Evolutionary conservation across 2,329 filamentous ascomycete species (phyloP).

Genomic region (Hortaea werneckii): DNA sequence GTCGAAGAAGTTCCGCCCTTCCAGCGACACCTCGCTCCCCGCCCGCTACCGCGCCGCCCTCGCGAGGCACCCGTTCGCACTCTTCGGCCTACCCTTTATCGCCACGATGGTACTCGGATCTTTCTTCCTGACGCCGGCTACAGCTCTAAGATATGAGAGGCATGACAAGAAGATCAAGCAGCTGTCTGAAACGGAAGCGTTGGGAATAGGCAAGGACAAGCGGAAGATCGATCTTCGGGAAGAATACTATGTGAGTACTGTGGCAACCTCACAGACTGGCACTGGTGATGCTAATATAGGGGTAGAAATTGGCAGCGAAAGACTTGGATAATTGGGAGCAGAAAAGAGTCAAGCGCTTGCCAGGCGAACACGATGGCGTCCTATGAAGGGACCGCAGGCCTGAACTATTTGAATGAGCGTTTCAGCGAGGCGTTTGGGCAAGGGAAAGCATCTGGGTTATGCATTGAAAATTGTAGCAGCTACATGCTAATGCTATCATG

Average conservation of each 20-base stretch:
- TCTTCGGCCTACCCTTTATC: conserved; percentile 92
- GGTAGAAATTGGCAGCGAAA: conserved; percentile 68
- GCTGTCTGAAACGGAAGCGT: conserved; percentile 73
- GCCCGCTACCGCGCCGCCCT: conserved; percentile 67
- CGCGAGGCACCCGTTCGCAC: conserved; percentile 70
- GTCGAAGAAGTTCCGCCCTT: conserved; percentile 47
- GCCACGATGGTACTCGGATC: conserved; percentile 81
- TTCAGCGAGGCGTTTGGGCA: background rate
- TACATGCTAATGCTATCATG: background rate
- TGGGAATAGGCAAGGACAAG: conserved; percentile 63
- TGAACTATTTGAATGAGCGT: background rate
- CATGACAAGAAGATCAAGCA: conserved; percentile 84
- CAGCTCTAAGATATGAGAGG: conserved; percentile 85
- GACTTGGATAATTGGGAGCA: conserved; percentile 96
- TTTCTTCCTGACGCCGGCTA: conserved; percentile 88
- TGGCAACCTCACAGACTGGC: conserved; percentile 2
- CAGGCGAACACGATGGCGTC: conserved; percentile 81
- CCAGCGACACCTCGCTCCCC: conserved; percentile 57
- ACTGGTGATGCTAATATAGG: background rate
- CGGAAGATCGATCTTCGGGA: conserved; percentile 71
- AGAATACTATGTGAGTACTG: conserved; percentile 69
- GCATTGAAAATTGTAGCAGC: too few species aligned
- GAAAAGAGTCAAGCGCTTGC: conserved; percentile 79
- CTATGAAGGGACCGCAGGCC: conserved; percentile 37
- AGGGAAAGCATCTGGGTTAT: too few species aligned